Conservation (phyloP, 2,329 filamentous ascomycete genomes). For the Talaromyces sp. region DNA sequence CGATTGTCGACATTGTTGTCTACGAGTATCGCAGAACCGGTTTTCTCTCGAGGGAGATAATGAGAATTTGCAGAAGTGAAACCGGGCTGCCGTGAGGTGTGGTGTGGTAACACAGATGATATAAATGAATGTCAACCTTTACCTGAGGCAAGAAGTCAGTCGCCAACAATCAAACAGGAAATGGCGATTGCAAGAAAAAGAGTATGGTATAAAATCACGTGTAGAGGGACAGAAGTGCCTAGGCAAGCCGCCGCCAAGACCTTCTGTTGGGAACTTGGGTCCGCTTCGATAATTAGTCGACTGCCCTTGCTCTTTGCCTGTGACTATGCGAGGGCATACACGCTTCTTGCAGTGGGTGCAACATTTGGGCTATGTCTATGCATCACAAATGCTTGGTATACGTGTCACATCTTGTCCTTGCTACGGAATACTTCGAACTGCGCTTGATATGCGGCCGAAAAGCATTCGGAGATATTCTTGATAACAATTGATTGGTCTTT, state of each 20-base stretch:
- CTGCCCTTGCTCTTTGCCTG: background rate
- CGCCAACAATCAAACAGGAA: background rate
- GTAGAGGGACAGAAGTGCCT: background rate
- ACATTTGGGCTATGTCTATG: background rate
- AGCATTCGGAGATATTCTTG: background rate
- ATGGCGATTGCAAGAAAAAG: background rate
- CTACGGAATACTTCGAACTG: background rate
- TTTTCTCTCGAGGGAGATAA: background rate
- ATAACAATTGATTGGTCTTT: background rate
- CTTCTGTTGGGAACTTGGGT: background rate
- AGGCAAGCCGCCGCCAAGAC: background rate
- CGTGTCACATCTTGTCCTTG: background rate
- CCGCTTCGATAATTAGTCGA: background rate
- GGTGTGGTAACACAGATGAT: background rate
- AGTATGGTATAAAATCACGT: background rate
- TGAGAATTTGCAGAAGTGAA: background rate
- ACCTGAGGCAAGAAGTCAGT: background rate
- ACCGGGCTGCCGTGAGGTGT: background rate
- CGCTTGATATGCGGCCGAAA: background rate
- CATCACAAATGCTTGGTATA: background rate
- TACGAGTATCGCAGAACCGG: background rate
- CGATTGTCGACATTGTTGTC: slow-evolving; percentile 13
- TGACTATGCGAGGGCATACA: background rate
- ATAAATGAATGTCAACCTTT: background rate
- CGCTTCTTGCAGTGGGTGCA: background rate